Evolutionary conservation across 805 yeast genomes (phyloP), one percentile per base, ranked within the genome.

Genomic region (Hanseniaspora lachancei): DNA sequence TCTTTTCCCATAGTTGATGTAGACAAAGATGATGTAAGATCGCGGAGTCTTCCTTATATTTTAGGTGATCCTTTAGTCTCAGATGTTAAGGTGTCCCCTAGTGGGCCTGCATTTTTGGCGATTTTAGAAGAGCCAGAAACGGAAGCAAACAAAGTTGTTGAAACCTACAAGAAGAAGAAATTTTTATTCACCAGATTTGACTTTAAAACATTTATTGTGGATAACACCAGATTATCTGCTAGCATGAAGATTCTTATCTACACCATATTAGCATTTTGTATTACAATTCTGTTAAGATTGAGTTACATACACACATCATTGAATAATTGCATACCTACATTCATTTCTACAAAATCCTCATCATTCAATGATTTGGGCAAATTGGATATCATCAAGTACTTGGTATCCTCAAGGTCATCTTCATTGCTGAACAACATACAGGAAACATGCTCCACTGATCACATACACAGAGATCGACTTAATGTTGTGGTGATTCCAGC

Each of bases 401-500:
- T 41, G 44, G 3, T 41, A 13, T 41, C 24, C 18, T 15, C 23
- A 16, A 44, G 29, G 18, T 44, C 47, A 27, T 44, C 47, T 2
- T 16, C 36, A n/a, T 16, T 18, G 6, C 13, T 44, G 23, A 7
- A 44, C 12, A n/a, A 44, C 13, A 27, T 44, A 9, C 10, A 44
- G n/a, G n/a, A 13, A 1, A 23, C 29, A 23, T 41, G 44, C 18
- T 13, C 44, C 16, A n/a, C 13, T 6, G 24, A 23, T 9, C 44
- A 41, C 18, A 41, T 41, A n/a, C 40, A 18, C 2, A 32, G 21
- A 29, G 56, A 53, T 36, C 36, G 50, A 21, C 16, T 53, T 10
- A 53, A 53, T 36, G 36, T 53, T 20, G 56, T 46, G 9, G 43
- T 53, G 16, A n/a, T 53, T 20, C 56, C 56, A 20, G 56, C 56